These are phyloP conservation scores for Auricularia sp. DNA, from an alignment of 768 basidiomycete genomes.

Conservation along the genomic window DNA sequence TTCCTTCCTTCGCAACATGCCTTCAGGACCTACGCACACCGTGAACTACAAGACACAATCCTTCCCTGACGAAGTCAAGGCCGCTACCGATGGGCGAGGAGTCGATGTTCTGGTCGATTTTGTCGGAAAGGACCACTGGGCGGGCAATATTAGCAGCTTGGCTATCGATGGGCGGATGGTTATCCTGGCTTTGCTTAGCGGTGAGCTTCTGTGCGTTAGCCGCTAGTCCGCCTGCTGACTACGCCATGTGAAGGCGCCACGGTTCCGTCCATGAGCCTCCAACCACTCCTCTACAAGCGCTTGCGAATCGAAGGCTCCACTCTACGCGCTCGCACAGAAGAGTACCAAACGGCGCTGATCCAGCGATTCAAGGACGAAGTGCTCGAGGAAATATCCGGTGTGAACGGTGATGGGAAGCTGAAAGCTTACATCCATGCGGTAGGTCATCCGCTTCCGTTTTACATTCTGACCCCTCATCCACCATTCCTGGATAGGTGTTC, in stretches of 20 bases:
- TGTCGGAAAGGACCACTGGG: slow-evolving; percentile 17
- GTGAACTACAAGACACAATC: slow-evolving; percentile 27
- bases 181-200: slow-evolving; percentile 13
- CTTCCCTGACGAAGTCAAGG: slow-evolving; percentile 24
- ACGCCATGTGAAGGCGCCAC: slow-evolving; percentile 34
- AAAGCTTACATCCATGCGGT: slow-evolving; percentile 75
- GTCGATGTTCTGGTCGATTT: slow-evolving; percentile 27
- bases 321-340: slow-evolving; percentile 58
- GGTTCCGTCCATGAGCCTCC: slow-evolving; percentile 44
- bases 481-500: slow-evolving; percentile 44
- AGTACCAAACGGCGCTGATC: slow-evolving; percentile 70
- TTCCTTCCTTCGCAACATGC: slow-evolving; percentile 14
- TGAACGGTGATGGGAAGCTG: slow-evolving; percentile 46
- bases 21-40: slow-evolving; percentile 15
- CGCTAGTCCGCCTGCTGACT: background rate
- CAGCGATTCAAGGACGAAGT: slow-evolving; percentile 46
- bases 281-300: slow-evolving; percentile 69
- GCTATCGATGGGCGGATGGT: slow-evolving; percentile 20
- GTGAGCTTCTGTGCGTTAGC: slow-evolving; percentile 7
- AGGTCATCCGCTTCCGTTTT: slow-evolving; percentile 12
- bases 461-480: background rate
- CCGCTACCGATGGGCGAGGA: slow-evolving; percentile 15
- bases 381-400: slow-evolving; percentile 48
- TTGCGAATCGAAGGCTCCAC: slow-evolving; percentile 85
- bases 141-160: slow-evolving; percentile 17